Base-by-base conservation (phyloP, 257 asterid genomes). In the Vinca minor region DNA sequence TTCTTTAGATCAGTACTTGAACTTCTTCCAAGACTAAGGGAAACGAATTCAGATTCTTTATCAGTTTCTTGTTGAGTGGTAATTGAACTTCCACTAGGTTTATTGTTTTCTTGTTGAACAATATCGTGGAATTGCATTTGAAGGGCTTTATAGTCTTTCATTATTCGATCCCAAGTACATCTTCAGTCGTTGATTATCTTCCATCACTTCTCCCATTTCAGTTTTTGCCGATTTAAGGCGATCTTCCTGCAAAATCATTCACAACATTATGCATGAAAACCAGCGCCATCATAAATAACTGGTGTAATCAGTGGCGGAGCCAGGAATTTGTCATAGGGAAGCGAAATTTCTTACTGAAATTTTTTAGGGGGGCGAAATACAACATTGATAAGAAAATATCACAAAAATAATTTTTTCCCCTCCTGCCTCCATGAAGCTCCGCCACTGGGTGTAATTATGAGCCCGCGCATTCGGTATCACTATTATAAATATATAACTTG, bases 111-210 rank as follows among this genome's bases (percentile, higher is more conserved):
- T 68, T 78, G 81, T 5, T 82, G 83, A 64, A 74, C 53, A 34
- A 75, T 64, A 13, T 84, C 91, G 0, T 67, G 82, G 73, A 85
- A 92, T 70, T 81, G 89, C 82, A 70, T 68, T 69, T 92, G 91
- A 68, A 92, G 88, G 74, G 78, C 73, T 60, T 67, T 78, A 32
- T 92, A 92, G 15, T 89, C 93, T 74, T 83, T 87, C 68, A 77
- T 80, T 10, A 92, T 70, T 66, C 61, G 79, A 72, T 85, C 91
- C n/a, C 32, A 92, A 71, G 68, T 79, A 69, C 74, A 38, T 75
- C 67, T 73, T 89, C 2, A 92, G 82, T 73, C 86, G 73, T 75
- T 84, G 87, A 58, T 92, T 92, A 68, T 92, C 98, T 74, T 87
- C 87, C 75, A 81, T 82, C 7, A 89, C 84, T 73, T 89, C 84